Evolutionary conservation across 371 early-diverging fungal species (phyloP).

Genomic region (Fennellomyces sp.): DNA sequence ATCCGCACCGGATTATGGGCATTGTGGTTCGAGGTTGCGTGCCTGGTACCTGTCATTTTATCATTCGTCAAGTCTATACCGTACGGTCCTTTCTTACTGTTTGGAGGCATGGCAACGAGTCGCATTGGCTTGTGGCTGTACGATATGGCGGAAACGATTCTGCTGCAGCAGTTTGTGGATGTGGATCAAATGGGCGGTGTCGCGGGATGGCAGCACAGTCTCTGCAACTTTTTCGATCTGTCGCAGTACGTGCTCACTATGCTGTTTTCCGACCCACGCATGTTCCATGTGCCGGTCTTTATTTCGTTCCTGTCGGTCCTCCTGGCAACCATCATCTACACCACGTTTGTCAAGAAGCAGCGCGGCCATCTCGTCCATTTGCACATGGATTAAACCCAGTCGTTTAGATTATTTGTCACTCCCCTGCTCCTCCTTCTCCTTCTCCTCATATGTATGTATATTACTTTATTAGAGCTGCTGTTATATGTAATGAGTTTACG

Average conservation of each 20-base stretch:
- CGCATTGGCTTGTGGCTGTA: not conserved
- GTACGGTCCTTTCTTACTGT: not conserved
- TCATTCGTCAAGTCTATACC: not conserved
- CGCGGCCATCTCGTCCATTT: not conserved
- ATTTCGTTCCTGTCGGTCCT: not conserved
- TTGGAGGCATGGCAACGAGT: not conserved
- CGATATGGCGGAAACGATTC: not conserved
- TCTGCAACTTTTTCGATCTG: conserved; percentile 1
- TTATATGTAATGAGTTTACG: too few species aligned
- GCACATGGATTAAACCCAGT: not conserved
- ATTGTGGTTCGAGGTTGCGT: not conserved
- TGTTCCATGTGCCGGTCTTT: not conserved
- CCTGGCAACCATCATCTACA: not conserved
- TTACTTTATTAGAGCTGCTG: too few species aligned
- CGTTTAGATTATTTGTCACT: too few species aligned
- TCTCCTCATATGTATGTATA: not conserved
- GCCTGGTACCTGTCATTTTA: not conserved
- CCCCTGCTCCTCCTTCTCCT: not conserved
- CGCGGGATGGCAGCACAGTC: not conserved
- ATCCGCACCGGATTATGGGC: not conserved
- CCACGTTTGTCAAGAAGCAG: not conserved
- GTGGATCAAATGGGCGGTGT: not conserved
- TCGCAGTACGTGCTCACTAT: not conserved
- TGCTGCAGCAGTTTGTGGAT: not conserved
- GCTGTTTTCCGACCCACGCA: not conserved